These are phyloP conservation scores for Perkinsus olseni DNA, from an alignment of 169 alveolate species.

Conservation along the genomic window DNA sequence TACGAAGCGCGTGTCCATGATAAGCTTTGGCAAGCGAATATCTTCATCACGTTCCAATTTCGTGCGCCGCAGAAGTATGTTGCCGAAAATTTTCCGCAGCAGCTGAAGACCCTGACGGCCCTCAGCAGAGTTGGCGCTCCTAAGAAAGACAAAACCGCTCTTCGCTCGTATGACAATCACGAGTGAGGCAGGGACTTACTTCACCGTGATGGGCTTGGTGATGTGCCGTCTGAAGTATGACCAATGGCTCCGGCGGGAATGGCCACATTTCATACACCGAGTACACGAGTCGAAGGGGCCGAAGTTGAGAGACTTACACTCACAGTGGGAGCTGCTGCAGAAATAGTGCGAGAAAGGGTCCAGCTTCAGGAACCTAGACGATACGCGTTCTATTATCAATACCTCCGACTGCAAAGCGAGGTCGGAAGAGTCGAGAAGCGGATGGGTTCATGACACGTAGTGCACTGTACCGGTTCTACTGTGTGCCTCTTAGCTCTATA, in stretches of 20 bases:
- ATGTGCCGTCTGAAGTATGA: conserved; percentile 64
- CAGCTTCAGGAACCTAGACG: conserved; percentile 80
- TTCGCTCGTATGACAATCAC: too few relatives aligned
- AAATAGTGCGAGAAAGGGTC: conserved; percentile 78
- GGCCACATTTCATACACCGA: conserved; percentile 61
- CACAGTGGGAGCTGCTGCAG: conserved; percentile 69
- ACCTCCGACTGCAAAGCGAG: too few relatives aligned
- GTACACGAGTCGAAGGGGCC: conserved; percentile 48
- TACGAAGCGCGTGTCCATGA: conserved; percentile 50
- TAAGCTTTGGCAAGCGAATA: conserved; percentile 63
- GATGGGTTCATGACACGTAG: too few relatives aligned
- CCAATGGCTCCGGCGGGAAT: conserved; percentile 59
- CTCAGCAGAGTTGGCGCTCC: not conserved
- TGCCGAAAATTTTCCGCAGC: conserved; percentile 34
- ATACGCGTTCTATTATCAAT: too few relatives aligned
- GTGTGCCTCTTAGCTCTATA: not conserved
- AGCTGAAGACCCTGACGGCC: not conserved
- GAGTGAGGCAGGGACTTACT: too few relatives aligned
- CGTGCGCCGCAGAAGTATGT: conserved; percentile 61
- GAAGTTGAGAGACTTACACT: conserved; percentile 53
- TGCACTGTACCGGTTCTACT: too few relatives aligned
- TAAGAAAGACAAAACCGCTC: not conserved
- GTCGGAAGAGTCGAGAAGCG: too few relatives aligned
- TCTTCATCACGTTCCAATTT: conserved; percentile 67
- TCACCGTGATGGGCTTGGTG: conserved; percentile 66